Percentiles rank a stretch among this genome's conserved stretches.
phyloP scores from a whole-genome alignment of 768 basidiomycete species.

The Rhizopogon vulgaris region DNA sequence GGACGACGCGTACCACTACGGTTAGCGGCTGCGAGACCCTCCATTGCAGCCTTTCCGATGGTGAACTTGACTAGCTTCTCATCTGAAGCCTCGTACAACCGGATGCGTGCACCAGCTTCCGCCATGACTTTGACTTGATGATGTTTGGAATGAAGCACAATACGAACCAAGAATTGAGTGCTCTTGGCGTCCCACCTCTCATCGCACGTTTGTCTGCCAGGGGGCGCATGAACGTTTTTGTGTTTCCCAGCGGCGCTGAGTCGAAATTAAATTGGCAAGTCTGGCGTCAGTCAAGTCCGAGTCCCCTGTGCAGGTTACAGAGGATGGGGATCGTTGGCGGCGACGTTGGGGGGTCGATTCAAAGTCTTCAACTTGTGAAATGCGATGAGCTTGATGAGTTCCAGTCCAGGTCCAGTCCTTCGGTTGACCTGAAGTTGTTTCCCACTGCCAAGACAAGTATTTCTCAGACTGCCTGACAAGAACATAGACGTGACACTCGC shows the following conservation, averaged over 20 bases:
- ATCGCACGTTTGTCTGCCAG: slow-evolving; percentile 6
- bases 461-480: no score
- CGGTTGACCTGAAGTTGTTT: no score
- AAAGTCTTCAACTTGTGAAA: background rate
- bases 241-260: background rate
- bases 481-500: no score
- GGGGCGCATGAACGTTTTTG: background rate
- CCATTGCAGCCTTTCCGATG: slow-evolving; percentile 62
- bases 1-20: slow-evolving; percentile 36
- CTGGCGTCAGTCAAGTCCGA: no score
- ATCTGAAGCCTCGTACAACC: slow-evolving; percentile 45
- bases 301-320: background rate
- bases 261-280: background rate
- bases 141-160: background rate
- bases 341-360: background rate
- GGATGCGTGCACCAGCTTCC: slow-evolving; percentile 43
- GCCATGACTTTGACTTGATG: slow-evolving; percentile 27
- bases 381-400: no score
- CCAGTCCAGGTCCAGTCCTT: no score
- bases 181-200: background rate
- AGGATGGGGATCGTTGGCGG: background rate
- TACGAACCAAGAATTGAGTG: no score
- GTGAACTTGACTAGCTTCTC: slow-evolving; percentile 57
- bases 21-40: slow-evolving; percentile 64
- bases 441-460: no score